Conservation (phyloP, 805 yeast genomes). For the Lipomyces yamanashiensis region DNA sequence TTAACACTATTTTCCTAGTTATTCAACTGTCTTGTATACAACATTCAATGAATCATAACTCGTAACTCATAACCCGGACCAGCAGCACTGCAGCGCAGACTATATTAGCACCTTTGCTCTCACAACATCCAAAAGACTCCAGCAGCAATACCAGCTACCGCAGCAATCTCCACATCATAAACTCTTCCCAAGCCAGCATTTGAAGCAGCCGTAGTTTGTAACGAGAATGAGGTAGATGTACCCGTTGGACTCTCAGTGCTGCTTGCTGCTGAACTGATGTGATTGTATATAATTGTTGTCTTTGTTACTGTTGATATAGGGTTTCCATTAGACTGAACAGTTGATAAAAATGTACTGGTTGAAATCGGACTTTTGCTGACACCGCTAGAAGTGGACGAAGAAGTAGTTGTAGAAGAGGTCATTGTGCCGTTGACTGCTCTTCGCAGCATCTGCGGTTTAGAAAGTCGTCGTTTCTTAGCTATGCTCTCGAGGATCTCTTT, state of each 20-base stretch:
- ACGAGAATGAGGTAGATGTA: not conserved
- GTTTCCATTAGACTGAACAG: conserved; percentile 11
- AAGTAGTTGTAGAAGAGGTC: not conserved
- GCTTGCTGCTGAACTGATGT: not conserved
- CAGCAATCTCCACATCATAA: not conserved
- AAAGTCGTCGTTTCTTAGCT: not conserved
- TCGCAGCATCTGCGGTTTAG: not conserved
- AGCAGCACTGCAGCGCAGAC: not conserved
- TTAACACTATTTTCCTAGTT: too few relatives aligned
- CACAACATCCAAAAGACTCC: conserved; percentile 10
- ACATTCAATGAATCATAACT: too few relatives aligned
- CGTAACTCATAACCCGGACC: too few relatives aligned
- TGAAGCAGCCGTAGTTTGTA: conserved; percentile 20
- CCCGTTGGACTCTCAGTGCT: not conserved
- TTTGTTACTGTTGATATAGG: conserved; percentile 24
- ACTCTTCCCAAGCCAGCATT: conserved; percentile 2
- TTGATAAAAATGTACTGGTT: conserved; percentile 15
- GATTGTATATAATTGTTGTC: conserved; percentile 16
- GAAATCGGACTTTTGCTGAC: conserved; percentile 8
- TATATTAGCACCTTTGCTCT: not conserved
- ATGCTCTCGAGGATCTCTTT: conserved; percentile 4
- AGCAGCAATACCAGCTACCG: conserved; percentile 9
- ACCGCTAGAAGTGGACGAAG: not conserved
- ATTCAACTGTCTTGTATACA: too few relatives aligned
- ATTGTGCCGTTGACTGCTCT: conserved; percentile 26